phyloP scores from a whole-genome alignment of 257 asterid genomes.

The Capsicum rhomboideum region DNA sequence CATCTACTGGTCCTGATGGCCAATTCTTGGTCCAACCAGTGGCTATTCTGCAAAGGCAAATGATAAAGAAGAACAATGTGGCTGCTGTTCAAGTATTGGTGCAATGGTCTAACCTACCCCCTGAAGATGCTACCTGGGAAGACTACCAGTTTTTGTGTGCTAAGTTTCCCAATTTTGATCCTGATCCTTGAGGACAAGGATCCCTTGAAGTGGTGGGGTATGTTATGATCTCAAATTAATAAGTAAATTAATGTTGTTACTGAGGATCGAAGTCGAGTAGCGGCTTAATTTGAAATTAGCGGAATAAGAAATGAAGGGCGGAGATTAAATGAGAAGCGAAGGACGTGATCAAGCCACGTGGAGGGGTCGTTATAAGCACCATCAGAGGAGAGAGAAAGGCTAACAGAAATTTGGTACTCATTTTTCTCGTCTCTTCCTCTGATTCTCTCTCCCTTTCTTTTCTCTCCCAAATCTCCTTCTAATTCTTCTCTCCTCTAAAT shows the following conservation, averaged over 20 bases:
- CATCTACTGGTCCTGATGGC: not conserved
- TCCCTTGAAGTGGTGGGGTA: not conserved
- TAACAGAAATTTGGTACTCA: no score
- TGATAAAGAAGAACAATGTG: not conserved
- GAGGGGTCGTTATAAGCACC: no score
- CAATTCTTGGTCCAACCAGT: not conserved
- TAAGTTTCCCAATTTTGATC: not conserved
- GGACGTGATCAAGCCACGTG: no score
- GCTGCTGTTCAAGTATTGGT: not conserved
- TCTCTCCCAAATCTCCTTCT: no score
- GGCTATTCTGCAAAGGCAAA: not conserved
- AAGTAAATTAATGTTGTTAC: not conserved
- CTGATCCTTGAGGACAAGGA: not conserved
- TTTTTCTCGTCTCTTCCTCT: no score
- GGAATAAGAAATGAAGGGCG: not conserved
- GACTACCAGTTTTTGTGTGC: not conserved
- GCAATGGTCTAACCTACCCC: not conserved
- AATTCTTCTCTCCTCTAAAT: no score
- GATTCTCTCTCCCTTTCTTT: no score
- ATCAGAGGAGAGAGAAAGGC: fast-evolving
- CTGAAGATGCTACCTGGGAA: not conserved
- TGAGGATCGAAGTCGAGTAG: not conserved
- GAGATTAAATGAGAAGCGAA: not conserved
- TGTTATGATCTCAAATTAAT: not conserved
- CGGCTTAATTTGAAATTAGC: no score